Evolutionary conservation across 306 rosid genomes (phyloP).

Genomic region (Prunus salicina): DNA sequence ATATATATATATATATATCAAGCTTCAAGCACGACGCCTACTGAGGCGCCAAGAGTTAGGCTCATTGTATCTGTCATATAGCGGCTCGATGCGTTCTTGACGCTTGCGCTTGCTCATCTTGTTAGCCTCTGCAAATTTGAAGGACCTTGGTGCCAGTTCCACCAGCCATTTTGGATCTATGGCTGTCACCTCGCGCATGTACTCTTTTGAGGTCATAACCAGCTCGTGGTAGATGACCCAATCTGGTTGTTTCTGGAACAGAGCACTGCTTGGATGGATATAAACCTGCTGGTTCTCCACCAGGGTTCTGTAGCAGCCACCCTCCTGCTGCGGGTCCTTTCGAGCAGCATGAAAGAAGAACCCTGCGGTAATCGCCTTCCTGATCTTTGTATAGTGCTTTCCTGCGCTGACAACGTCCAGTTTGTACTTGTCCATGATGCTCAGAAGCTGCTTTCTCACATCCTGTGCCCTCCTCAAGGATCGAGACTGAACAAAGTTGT

Average conservation of each 20-base stretch:
- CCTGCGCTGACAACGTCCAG: slow-evolving; percentile 77
- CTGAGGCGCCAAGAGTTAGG: slow-evolving; percentile 91
- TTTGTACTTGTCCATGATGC: slow-evolving; percentile 82
- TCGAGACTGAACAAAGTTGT: background rate
- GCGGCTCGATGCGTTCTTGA: slow-evolving; percentile 81
- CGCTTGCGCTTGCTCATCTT: slow-evolving; percentile 88
- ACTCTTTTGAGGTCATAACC: slow-evolving; percentile 82
- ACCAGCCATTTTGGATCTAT: slow-evolving; percentile 87
- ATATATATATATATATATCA: too few relatives aligned
- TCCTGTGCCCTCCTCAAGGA: background rate
- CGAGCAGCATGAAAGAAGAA: slow-evolving; percentile 79
- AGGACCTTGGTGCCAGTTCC: slow-evolving; percentile 75
- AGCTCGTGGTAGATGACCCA: slow-evolving; percentile 89
- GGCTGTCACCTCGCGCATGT: slow-evolving; percentile 79
- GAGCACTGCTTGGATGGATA: slow-evolving; percentile 72
- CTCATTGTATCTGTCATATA: slow-evolving; percentile 82
- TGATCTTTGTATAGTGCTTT: slow-evolving; percentile 66
- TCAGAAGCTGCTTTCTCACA: slow-evolving; percentile 45
- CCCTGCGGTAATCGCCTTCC: slow-evolving; percentile 88
- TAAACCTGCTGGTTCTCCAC: slow-evolving; percentile 88
- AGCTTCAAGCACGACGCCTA: slow-evolving; percentile 67
- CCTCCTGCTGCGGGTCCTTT: slow-evolving; percentile 78
- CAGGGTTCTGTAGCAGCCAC: slow-evolving; percentile 54
- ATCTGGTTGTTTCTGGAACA: slow-evolving; percentile 82
- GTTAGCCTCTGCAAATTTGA: slow-evolving; percentile 76